Evolutionary conservation across 306 rosid genomes (phyloP).

Genomic region (Prunus mira): DNA sequence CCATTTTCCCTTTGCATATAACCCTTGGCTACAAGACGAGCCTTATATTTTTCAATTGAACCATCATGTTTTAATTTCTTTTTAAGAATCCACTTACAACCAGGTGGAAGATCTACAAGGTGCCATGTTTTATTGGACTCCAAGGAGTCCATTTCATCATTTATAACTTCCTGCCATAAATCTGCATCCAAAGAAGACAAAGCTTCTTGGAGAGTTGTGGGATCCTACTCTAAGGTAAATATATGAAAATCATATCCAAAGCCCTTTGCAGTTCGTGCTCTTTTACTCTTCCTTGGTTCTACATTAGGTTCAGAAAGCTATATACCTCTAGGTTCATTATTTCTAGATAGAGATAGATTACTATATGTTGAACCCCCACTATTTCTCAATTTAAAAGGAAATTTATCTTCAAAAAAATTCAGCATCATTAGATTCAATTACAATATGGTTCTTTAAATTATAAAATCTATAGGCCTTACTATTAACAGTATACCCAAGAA

Average conservation of each 20-base stretch:
- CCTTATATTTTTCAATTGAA: neutral
- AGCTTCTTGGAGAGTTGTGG: neutral
- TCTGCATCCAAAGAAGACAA: constrained; percentile 3
- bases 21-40: neutral
- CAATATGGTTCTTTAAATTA: neutral
- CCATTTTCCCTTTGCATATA: neutral
- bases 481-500: neutral
- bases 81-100: neutral
- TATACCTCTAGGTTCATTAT: neutral
- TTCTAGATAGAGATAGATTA: neutral
- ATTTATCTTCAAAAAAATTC: constrained; percentile 2
- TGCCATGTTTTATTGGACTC: neutral
- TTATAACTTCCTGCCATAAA: neutral
- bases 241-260: neutral
- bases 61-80: neutral
- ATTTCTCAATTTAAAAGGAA: neutral
- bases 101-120: neutral
- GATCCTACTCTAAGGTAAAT: neutral
- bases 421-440: constrained; percentile 2
- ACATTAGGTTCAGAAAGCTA: neutral
- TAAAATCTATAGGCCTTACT: constrained; percentile 1
- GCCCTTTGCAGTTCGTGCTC: neutral
- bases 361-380: neutral
- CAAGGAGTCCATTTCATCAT: constrained; percentile 5
- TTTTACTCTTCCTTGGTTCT: neutral